A percentile compares a stretch with the other conserved stretches of the same genome.
These are phyloP conservation scores for Camelina hispida DNA, from an alignment of 345 rosid genomes.

Conservation along the genomic window DNA sequence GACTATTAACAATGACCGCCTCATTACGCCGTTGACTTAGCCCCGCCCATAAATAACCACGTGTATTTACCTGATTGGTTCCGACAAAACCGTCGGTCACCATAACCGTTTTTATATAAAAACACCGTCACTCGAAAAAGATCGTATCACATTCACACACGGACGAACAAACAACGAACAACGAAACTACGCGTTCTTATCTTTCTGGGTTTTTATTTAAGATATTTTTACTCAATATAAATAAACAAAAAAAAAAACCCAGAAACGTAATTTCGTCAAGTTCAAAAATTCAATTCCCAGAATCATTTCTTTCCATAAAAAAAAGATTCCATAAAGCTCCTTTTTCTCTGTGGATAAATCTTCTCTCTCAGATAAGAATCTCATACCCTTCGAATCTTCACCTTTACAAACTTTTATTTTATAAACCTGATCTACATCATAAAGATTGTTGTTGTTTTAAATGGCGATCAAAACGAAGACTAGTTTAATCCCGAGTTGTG, in stretches of 20 bases:
- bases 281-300: conserved; percentile 18
- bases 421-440: not conserved
- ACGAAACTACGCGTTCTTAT: conserved; percentile 19
- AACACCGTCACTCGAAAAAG: conserved; percentile 7
- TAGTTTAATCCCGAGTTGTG: conserved; percentile 40
- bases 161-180: conserved; percentile 6
- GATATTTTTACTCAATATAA: not conserved
- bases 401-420: not conserved
- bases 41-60: not conserved
- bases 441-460: not conserved
- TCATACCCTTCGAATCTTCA: conserved; percentile 24
- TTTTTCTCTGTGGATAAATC: conserved; percentile 2
- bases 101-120: conserved; percentile 16
- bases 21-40: conserved; percentile 32
- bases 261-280: conserved; percentile 36
- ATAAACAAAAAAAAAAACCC: conserved; percentile 30
- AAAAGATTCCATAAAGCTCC: conserved; percentile 18
- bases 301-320: conserved; percentile 30
- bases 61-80: conserved; percentile 18
- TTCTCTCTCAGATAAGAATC: conserved; percentile 23
- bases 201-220: conserved; percentile 6
- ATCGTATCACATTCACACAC: conserved; percentile 7
- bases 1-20: conserved; percentile 1
- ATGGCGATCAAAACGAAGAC: conserved; percentile 33
- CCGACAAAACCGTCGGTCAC: conserved; percentile 33